Percentiles rank a stretch among this genome's conserved stretches.
Conservation (phyloP, 306 rosid genomes). For the Begonia loranthoides region DNA sequence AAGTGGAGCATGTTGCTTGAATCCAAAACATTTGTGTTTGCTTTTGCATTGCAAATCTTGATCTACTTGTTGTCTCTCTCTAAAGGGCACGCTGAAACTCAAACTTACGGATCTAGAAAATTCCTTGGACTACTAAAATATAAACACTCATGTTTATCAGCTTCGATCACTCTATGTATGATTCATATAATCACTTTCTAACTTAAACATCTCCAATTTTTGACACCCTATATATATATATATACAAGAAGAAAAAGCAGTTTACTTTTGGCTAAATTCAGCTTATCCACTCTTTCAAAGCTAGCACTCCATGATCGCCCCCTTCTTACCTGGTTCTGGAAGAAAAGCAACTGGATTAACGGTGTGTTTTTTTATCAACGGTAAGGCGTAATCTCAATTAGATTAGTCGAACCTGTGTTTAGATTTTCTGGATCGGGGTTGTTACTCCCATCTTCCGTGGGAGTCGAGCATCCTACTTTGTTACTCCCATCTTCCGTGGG, state of each 20-base stretch:
- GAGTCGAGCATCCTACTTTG: slow-evolving; percentile 22
- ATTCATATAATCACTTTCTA: no score
- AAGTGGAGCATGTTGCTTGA: background rate
- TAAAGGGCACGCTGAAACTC: no score
- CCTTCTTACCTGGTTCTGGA: background rate
- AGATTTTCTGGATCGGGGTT: slow-evolving; percentile 12
- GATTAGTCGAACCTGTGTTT: slow-evolving; percentile 43
- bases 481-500: slow-evolving; percentile 7
- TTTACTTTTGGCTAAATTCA: slow-evolving; percentile 9
- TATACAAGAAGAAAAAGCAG: background rate
- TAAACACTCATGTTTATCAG: no score
- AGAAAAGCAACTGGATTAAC: background rate
- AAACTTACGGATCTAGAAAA: no score
- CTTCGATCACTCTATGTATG: no score
- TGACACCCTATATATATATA: no score
- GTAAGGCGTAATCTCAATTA: background rate
- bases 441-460: slow-evolving; percentile 6
- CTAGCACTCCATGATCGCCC: slow-evolving; percentile 16
- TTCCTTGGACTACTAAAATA: no score
- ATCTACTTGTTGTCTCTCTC: no score
- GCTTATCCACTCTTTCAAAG: slow-evolving; percentile 13
- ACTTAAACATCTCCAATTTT: no score
- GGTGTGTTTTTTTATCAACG: background rate
- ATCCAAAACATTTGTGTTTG: background rate
- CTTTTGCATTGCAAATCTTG: no score